Evolutionary conservation across 2,329 filamentous ascomycete species (phyloP).

Genomic region (Diaporthe longicolla): DNA sequence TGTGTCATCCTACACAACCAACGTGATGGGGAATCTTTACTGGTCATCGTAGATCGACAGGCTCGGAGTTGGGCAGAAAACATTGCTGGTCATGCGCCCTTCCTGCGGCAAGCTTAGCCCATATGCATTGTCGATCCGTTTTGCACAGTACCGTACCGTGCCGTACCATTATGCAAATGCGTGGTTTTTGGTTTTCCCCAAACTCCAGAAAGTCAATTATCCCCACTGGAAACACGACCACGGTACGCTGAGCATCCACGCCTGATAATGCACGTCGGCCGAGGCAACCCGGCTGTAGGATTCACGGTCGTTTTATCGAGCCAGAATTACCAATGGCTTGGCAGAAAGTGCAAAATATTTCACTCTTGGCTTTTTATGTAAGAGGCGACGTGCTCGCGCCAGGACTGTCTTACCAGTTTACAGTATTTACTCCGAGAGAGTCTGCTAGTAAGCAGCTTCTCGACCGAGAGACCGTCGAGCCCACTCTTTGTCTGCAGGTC

Average conservation of each 20-base stretch:
- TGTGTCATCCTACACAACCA: background rate
- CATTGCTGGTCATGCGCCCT: slow-evolving; percentile 4
- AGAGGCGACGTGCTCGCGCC: background rate
- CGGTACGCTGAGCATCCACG: background rate
- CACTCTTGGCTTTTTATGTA: slow-evolving; percentile 30
- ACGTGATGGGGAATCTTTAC: background rate
- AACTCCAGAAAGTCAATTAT: background rate
- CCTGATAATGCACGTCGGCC: background rate
- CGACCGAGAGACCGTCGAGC: background rate
- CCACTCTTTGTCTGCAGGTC: slow-evolving; percentile 24
- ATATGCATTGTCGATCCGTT: slow-evolving; percentile 3
- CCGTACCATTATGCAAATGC: background rate
- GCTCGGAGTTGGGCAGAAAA: slow-evolving; percentile 15
- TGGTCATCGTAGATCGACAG: slow-evolving; percentile 30
- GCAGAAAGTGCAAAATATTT: slow-evolving; percentile 18
- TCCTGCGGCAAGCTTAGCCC: background rate
- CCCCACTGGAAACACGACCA: background rate
- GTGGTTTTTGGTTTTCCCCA: slow-evolving; percentile 13
- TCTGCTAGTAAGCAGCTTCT: slow-evolving; percentile 2
- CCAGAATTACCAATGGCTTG: slow-evolving; percentile 26
- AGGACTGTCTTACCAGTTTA: slow-evolving; percentile 4
- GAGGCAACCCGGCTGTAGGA: background rate
- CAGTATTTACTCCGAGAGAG: background rate
- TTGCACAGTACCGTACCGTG: background rate
- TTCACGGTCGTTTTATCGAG: slow-evolving; percentile 3